These are phyloP conservation scores for Oryza australiensis DNA, from an alignment of 176 grass and related monocot genomes.

Conservation along the genomic window DNA sequence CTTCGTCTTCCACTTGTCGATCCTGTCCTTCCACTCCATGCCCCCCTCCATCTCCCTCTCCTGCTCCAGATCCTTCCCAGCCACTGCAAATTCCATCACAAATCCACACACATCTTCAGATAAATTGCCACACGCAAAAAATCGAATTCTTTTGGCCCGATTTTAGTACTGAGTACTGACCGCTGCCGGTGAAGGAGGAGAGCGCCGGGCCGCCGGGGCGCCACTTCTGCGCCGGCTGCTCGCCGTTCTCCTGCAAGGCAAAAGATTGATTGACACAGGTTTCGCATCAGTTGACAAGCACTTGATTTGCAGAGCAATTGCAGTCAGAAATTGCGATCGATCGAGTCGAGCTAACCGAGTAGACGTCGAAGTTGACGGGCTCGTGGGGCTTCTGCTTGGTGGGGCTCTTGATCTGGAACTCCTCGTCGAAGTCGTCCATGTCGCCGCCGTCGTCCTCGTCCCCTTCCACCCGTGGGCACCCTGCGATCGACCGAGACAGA, in stretches of 20 bases:
- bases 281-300: not conserved
- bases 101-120: not conserved
- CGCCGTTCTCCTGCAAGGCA: constrained; percentile 69
- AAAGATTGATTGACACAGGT: not conserved
- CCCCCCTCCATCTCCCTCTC: constrained; percentile 89
- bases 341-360: constrained; percentile 52
- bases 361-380: constrained; percentile 52
- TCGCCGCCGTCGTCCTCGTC: constrained; percentile 66
- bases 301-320: not conserved
- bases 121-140: not conserved
- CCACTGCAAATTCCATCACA: constrained; percentile 42
- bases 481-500: constrained; percentile 18
- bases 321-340: not conserved
- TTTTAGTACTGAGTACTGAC: constrained; percentile 42
- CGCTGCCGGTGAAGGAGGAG: constrained; percentile 84
- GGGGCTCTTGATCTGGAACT: constrained; percentile 73
- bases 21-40: constrained; percentile 98
- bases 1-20: constrained; percentile 92
- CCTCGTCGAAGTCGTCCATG: constrained; percentile 86
- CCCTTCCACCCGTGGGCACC: constrained; percentile 61
- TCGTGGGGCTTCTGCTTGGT: constrained; percentile 63
- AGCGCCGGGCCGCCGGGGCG: constrained; percentile 58
- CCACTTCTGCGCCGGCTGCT: constrained; percentile 58
- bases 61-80: constrained; percentile 83
- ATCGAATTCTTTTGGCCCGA: not conserved